Evolutionary conservation across 2,329 filamentous ascomycete species (phyloP).

Genomic region (Cordyceps pruinosa): DNA sequence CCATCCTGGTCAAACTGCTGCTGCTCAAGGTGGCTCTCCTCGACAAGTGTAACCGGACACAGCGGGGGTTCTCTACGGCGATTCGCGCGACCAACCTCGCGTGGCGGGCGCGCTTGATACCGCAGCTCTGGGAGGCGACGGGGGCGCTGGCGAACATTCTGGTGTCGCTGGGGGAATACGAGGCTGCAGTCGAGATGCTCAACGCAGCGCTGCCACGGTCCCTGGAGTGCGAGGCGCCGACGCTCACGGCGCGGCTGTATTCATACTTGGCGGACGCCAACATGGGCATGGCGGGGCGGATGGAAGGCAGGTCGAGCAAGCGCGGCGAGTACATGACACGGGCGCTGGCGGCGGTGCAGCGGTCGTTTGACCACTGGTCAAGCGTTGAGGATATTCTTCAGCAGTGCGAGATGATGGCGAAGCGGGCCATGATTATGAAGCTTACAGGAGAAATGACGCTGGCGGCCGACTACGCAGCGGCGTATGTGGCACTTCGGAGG

Average conservation of each 20-base stretch:
- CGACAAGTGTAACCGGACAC: conserved; percentile 58
- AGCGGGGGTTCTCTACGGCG: conserved; percentile 69
- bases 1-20: conserved; percentile 63
- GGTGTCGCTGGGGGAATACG: conserved; percentile 62
- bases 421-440: conserved; percentile 72
- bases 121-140: conserved; percentile 66
- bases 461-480: conserved; percentile 60
- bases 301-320: conserved; percentile 33
- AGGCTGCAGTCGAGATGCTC: conserved; percentile 57
- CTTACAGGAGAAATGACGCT: conserved; percentile 56
- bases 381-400: conserved; percentile 57
- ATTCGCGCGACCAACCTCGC: conserved; percentile 70
- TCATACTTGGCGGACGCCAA: conserved; percentile 66
- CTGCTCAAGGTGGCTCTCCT: conserved; percentile 67
- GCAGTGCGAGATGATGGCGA: conserved; percentile 73
- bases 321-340: conserved; percentile 51
- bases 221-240: conserved; percentile 61
- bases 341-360: conserved; percentile 55
- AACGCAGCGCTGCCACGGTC: conserved; percentile 67
- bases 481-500: conserved; percentile 53
- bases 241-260: conserved; percentile 60
- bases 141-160: conserved; percentile 62
- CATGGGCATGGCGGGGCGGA: conserved; percentile 65
- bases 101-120: conserved; percentile 60
- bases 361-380: conserved; percentile 57